A percentile compares a stretch with the other conserved stretches of the same genome.
phyloP scores from a whole-genome alignment of 164 flowering plant genomes.

The Euptelea pleiosperma region DNA sequence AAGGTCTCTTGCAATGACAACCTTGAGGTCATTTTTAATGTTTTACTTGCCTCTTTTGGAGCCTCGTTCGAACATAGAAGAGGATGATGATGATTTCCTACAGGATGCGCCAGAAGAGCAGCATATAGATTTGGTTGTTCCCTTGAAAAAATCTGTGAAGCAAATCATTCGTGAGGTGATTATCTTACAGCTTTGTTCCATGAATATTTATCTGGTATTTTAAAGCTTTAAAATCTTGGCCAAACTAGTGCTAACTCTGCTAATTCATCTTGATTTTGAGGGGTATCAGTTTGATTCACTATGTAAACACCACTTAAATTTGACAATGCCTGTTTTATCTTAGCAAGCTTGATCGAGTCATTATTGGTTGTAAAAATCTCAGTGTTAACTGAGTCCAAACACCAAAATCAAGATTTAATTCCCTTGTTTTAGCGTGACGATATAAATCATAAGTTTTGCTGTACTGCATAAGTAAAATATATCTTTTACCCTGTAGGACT shows the following conservation, averaged over 20 bases:
- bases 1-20: conserved; percentile 56
- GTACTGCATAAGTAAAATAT: too few relatives aligned
- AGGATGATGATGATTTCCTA: conserved; percentile 74
- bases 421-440: too few relatives aligned
- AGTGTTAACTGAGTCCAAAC: too few relatives aligned
- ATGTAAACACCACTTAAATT: neutral
- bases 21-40: conserved; percentile 77
- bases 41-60: conserved; percentile 88
- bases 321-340: neutral
- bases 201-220: neutral
- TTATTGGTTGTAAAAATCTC: too few relatives aligned
- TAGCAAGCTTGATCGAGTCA: too few relatives aligned
- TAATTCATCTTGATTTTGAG: too few relatives aligned
- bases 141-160: conserved; percentile 74
- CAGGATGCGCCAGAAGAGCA: conserved; percentile 43
- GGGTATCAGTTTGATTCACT: neutral
- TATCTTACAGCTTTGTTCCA: neutral
- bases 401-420: too few relatives aligned
- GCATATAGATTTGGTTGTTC: conserved; percentile 65
- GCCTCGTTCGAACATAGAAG: conserved; percentile 51
- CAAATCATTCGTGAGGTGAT: conserved; percentile 83
- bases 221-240: neutral
- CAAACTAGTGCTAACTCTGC: too few relatives aligned
- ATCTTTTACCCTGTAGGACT: neutral
- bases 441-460: too few relatives aligned